Evolutionary conservation across 495 filamentous ascomycete species (phyloP).

Genomic region (Neurospora tetraspora): DNA sequence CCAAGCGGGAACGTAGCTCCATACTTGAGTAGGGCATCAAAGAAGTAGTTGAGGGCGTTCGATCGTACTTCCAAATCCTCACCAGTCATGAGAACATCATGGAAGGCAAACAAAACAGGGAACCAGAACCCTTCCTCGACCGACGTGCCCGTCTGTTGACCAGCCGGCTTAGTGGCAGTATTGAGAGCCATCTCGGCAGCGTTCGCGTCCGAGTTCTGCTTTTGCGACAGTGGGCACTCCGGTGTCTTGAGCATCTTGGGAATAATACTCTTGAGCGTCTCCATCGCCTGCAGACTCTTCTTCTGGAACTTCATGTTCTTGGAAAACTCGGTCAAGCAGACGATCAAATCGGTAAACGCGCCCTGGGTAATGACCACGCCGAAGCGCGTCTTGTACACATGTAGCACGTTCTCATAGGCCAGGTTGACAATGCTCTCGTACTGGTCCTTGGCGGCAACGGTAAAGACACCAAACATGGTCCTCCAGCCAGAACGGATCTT

Average conservation of each 20-base stretch:
- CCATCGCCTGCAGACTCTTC: conserved; percentile 93
- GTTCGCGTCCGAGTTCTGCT: conserved; percentile 15
- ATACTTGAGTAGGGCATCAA: conserved; percentile 81
- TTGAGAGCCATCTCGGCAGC: not conserved
- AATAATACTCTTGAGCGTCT: conserved; percentile 83
- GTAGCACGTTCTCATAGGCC: conserved; percentile 92
- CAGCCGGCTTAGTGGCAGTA: conserved; percentile 17
- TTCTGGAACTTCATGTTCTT: conserved; percentile 98
- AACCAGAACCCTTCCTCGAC: conserved; percentile 98
- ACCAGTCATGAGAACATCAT: conserved; percentile 98
- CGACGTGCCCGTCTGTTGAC: conserved; percentile 48
- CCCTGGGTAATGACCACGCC: conserved; percentile 93
- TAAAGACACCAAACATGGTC: conserved; percentile 99
- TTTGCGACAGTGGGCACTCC: conserved; percentile 79
- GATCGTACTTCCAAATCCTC: conserved; percentile 97
- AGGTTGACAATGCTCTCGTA: conserved; percentile 95
- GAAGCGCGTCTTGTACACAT: conserved; percentile 96
- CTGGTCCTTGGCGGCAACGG: conserved; percentile 83
- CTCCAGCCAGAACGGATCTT: conserved; percentile 97
- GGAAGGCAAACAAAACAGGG: conserved; percentile 92
- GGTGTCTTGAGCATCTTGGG: conserved; percentile 91
- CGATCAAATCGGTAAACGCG: conserved; percentile 90
- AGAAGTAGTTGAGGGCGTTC: conserved; percentile 89
- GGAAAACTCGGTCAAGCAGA: conserved; percentile 94
- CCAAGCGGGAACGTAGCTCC: conserved; percentile 85